phyloP scores from a whole-genome alignment of 129 eudicot species.

The Escallonia rubra region DNA sequence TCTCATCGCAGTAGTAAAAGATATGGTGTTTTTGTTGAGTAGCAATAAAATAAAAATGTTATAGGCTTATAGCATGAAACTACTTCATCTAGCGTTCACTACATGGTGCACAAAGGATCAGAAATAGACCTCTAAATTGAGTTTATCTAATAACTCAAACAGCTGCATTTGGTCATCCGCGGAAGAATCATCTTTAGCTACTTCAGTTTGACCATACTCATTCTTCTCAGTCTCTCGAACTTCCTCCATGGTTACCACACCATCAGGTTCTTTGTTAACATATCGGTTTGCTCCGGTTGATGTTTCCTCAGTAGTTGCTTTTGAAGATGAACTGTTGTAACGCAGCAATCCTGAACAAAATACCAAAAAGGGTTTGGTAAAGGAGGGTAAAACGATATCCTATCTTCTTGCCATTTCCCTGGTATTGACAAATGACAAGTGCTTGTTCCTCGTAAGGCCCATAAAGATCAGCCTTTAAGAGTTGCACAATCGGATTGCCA shows the following conservation, averaged over 20 bases:
- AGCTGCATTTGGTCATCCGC: conserved; percentile 24
- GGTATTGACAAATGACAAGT: not conserved
- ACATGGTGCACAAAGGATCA: not conserved
- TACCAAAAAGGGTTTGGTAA: conserved; percentile 1
- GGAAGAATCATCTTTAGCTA: conserved; percentile 20
- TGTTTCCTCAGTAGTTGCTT: conserved; percentile 34
- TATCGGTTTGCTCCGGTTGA: conserved; percentile 31
- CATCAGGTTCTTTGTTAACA: conserved; percentile 27
- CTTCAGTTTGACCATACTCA: conserved; percentile 23
- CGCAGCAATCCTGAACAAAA: conserved; percentile 25
- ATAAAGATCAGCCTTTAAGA: too few relatives aligned
- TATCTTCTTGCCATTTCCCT: not conserved
- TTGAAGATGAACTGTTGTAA: conserved; percentile 15
- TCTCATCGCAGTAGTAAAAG: too few relatives aligned
- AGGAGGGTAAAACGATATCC: not conserved
- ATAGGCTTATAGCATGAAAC: not conserved
- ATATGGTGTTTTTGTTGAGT: too few relatives aligned
- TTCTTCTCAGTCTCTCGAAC: conserved; percentile 24
- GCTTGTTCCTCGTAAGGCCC: not conserved
- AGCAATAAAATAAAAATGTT: not conserved
- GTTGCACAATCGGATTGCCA: not conserved
- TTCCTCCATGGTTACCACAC: conserved; percentile 21
- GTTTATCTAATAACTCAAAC: conserved; percentile 38
- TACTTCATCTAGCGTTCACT: not conserved
- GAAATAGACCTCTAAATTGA: conserved; percentile 38